A percentile compares a stretch with the other conserved stretches of the same genome.
Evolutionary conservation across 2,329 filamentous ascomycete species (phyloP).

Genomic region (Arachnomyces sp.): DNA sequence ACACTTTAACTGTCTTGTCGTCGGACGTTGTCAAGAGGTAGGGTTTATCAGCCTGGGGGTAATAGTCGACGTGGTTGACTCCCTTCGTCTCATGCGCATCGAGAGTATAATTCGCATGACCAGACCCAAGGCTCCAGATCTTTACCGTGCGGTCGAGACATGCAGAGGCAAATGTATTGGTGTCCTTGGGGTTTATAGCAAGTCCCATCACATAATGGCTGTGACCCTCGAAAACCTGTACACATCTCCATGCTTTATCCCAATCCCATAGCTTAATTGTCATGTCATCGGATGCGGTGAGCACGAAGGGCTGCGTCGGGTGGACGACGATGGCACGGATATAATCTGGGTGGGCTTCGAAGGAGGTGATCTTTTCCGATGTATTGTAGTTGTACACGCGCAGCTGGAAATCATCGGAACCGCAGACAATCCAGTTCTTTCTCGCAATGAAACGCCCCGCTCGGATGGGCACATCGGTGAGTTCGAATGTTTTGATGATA

Average conservation of each 20-base stretch:
- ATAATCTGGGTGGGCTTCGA: conserved; percentile 96
- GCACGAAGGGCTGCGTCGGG: conserved; percentile 86
- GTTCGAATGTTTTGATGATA: conserved; percentile 97
- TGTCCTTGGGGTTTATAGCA: conserved; percentile 95
- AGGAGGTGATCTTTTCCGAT: conserved; percentile 93
- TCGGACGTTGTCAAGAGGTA: conserved; percentile 96
- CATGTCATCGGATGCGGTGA: conserved; percentile 97
- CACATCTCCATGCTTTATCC: conserved; percentile 97
- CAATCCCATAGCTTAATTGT: conserved; percentile 98
- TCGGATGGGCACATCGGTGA: conserved; percentile 95
- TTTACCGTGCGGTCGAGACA: conserved; percentile 96
- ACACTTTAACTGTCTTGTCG: conserved; percentile 93
- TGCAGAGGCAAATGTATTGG: conserved; percentile 83
- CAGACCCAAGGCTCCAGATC: conserved; percentile 91
- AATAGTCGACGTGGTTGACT: conserved; percentile 94
- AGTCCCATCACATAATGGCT: conserved; percentile 95
- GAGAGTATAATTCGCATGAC: conserved; percentile 91
- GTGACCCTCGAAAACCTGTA: conserved; percentile 93
- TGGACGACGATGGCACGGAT: conserved; percentile 95
- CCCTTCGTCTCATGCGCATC: conserved; percentile 96
- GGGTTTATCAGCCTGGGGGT: conserved; percentile 59
- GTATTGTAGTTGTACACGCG: conserved; percentile 99
- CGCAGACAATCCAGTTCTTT: conserved; percentile 98
- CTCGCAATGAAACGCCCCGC: conserved; percentile 92
- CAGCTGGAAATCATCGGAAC: conserved; percentile 81